Evolutionary conservation across 2,329 filamentous ascomycete species (phyloP).

Genomic region (Cladophialophora bantiana): DNA sequence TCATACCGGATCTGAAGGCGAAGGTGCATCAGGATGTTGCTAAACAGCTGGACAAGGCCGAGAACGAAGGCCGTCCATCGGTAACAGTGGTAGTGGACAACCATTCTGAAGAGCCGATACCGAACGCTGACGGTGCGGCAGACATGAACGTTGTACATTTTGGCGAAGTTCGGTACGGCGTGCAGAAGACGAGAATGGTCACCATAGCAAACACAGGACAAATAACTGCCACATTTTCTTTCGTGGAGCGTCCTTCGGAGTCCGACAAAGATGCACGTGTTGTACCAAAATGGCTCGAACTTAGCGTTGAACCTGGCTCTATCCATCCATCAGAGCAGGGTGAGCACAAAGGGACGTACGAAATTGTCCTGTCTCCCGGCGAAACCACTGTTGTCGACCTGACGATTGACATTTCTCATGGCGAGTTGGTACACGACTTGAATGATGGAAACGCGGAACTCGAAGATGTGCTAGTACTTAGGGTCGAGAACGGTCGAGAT

Average conservation of each 20-base stretch:
- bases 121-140: constrained; percentile 50
- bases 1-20: constrained; percentile 83
- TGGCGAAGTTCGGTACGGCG: constrained; percentile 74
- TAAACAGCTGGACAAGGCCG: constrained; percentile 83
- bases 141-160: constrained; percentile 72
- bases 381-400: constrained; percentile 78
- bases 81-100: constrained; percentile 82
- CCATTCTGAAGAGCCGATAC: constrained; percentile 49
- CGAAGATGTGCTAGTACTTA: constrained; percentile 87
- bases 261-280: constrained; percentile 38
- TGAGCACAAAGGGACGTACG: constrained; percentile 43
- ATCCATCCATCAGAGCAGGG: constrained; percentile 37
- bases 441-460: constrained; percentile 72
- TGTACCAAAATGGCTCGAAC: constrained; percentile 72
- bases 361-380: constrained; percentile 79
- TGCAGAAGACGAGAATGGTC: constrained; percentile 69
- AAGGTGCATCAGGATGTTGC: constrained; percentile 86
- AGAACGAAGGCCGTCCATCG: constrained; percentile 86
- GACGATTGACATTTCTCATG: constrained; percentile 69
- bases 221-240: constrained; percentile 78
- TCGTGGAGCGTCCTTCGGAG: constrained; percentile 65
- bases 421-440: constrained; percentile 70
- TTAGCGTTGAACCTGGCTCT: constrained; percentile 63
- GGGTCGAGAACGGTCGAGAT: constrained; percentile 82
- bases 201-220: constrained; percentile 93